Evolutionary conservation across 108 stramenopile genomes (phyloP), one percentile per base, ranked within the genome.

Genomic region (Nitzschia palea): DNA sequence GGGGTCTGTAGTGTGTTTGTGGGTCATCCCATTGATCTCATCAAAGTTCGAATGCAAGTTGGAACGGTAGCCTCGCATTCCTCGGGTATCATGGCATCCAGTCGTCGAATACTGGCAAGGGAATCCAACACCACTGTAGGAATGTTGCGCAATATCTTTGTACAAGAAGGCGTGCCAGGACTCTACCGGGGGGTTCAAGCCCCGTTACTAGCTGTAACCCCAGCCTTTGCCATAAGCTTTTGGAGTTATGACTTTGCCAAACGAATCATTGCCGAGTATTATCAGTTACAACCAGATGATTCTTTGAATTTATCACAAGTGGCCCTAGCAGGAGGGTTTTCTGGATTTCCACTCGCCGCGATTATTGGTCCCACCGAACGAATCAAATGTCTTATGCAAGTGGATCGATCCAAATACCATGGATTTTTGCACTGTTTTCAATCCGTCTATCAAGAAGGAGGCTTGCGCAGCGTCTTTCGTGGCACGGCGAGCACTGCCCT

Each of bases 311-410:
- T 92, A 44, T 37, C 59, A 4, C 86, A 92, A 70, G 78, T 86
- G 43, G 70, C 79, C 18, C 26, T 89, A 26, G 96, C 96, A 0
- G 96, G 96, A 2, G 96, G 77, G 1, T 77, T 90, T 61, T 86
- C 86, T 8, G 96, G 94, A 12, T 65, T 96, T 27, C 93, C 94
- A 1, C 76, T 89, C 15, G 91, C 92, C 2, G 74, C 67, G 10
- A 75, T 94, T 62, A 87, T 89, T 83, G 90, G 91, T 1, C 96
- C 96, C 12, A 84, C 82, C 9, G 96, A 97, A 65, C 76, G 96
- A 1, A 84, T 97, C 68, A 97, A 97, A 76, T 93, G 92, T 64
- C 69, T 95, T 50, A 66, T 97, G 73, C 96, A 97, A 82, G 86
- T 90, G 18, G 80, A 97, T 42, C 74, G 67, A 28, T 67, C 63